Base-by-base conservation (phyloP, 2,329 filamentous ascomycete species). In the Colletotrichum lupini region DNA sequence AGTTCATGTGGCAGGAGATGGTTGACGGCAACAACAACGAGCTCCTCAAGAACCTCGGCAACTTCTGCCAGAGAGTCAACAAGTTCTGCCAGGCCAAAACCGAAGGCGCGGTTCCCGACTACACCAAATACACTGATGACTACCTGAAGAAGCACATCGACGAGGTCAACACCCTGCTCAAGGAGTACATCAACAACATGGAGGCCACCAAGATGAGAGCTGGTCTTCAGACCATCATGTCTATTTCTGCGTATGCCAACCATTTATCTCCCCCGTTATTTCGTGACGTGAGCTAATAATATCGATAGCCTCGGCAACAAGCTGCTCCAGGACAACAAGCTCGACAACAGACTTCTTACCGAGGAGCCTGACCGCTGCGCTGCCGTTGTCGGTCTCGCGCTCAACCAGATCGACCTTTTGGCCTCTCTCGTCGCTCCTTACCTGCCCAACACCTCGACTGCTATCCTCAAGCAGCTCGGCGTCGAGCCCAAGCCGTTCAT, bases 1-100 rank as follows among this genome's bases (percentile, higher is more conserved):
- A 98, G 80, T 98, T 98, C 81, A 93, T 96, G 81, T 98, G 95
- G 95, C 90, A 87, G 71, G 89, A 92, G 58, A 97, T 98, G 83
- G 93, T 97, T 75, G 89, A 91, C 46, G 88, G 90, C 77, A 98
- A 98, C 87, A 98, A 98, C 86, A 95, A 93, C 79, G 94, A 97
- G 80, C 89, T 98, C n/a, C 83, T 93, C 62, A 92, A 92, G 81
- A 93, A 93, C 82, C 86, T 94, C 53, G 92, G 92, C 67, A 95
- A 95, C 82, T 90, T 94, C 77, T 91, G 93, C 80, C 93, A 94
- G 83, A 88, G 92, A 71, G 73, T 75, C 19, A 86, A 94, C 83
- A 95, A 95, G 84, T 93, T 94, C 80, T 89, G 92, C 82, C 91
- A 94, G 83, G 88, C 92, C 78, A 95, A 94, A 82, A 93, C 94